Percentiles rank a stretch among this genome's conserved stretches.
Evolutionary conservation across 1,284 basidiomycete genomes (phyloP).

Genomic region (Schizophyllum amplum): DNA sequence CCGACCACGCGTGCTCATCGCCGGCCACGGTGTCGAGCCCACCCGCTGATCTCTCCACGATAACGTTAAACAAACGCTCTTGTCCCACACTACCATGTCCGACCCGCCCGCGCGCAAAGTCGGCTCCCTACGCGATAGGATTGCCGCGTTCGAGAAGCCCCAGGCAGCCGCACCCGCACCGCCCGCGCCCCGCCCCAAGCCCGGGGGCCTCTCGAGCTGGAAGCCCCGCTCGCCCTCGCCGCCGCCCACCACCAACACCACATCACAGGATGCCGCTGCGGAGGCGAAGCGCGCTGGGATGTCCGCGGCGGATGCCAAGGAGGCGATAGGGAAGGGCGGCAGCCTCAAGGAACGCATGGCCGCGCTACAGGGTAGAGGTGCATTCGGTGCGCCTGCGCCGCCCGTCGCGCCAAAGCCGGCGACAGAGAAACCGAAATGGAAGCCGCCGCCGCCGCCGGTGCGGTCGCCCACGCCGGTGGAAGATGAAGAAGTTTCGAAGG

Average conservation of each 20-base stretch:
- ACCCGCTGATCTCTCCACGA: background rate
- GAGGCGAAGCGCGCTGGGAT: constrained; percentile 32
- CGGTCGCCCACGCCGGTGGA: constrained; percentile 32
- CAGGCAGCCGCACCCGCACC: constrained; percentile 35
- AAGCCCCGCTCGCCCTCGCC: constrained; percentile 57
- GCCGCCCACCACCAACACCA: constrained; percentile 30
- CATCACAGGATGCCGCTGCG: constrained; percentile 17
- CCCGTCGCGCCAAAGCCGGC: constrained; percentile 52
- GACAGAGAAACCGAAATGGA: constrained; percentile 68
- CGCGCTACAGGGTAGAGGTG: constrained; percentile 72
- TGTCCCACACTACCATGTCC: constrained; percentile 28
- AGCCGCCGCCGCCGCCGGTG: constrained; percentile 45
- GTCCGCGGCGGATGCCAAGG: constrained; percentile 80
- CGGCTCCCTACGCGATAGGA: constrained; percentile 73
- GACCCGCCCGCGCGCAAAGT: constrained; percentile 48
- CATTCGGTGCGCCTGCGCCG: constrained; percentile 56
- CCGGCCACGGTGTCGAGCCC: background rate
- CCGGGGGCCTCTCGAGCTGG: constrained; percentile 54
- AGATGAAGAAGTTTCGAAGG: constrained; percentile 24
- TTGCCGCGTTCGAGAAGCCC: constrained; percentile 74
- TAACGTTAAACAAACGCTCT: too few relatives aligned
- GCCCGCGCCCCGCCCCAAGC: constrained; percentile 56
- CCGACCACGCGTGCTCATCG: background rate
- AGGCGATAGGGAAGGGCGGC: constrained; percentile 63
- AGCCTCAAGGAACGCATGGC: constrained; percentile 91